Conservation (phyloP, 257 asterid species). For the Linaria vulgaris region DNA sequence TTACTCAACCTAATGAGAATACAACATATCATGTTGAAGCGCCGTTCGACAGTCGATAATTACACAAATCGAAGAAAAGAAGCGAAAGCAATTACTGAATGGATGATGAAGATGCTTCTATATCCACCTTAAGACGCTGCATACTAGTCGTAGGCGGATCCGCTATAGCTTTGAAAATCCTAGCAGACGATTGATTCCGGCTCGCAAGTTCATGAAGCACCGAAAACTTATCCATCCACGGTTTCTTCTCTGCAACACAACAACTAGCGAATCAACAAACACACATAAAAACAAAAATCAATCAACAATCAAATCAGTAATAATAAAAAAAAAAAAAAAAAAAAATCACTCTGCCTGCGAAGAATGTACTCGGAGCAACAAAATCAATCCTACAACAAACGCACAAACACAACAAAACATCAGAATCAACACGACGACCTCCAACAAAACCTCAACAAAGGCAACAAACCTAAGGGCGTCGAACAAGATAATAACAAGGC, state of each 20-base stretch:
- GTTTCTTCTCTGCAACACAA: conserved; percentile 60
- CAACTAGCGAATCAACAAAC: not conserved
- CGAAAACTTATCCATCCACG: conserved; percentile 91
- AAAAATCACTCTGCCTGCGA: conserved; percentile 47
- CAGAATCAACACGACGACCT: not conserved
- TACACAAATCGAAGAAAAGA: conserved; percentile 3
- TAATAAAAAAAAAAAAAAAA: too few species aligned
- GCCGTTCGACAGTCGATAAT: not conserved
- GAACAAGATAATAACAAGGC: conserved; percentile 76
- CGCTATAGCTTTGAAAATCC: conserved; percentile 89
- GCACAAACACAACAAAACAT: conserved; percentile 1
- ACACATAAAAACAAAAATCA: not conserved
- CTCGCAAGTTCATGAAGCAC: conserved; percentile 75
- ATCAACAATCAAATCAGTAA: not conserved
- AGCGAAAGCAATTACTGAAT: not conserved
- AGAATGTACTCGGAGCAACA: conserved; percentile 87
- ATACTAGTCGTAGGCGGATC: conserved; percentile 98
- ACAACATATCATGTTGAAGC: not conserved
- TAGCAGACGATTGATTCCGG: conserved; percentile 52
- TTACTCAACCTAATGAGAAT: not conserved
- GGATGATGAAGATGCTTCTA: not conserved
- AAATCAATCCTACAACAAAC: conserved; percentile 73
- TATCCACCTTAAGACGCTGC: conserved; percentile 83
- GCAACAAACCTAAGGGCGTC: conserved; percentile 79
- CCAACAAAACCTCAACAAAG: not conserved